Evolutionary conservation across 805 yeast genomes (phyloP).

Genomic region (Saccharomycopsis microspora): DNA sequence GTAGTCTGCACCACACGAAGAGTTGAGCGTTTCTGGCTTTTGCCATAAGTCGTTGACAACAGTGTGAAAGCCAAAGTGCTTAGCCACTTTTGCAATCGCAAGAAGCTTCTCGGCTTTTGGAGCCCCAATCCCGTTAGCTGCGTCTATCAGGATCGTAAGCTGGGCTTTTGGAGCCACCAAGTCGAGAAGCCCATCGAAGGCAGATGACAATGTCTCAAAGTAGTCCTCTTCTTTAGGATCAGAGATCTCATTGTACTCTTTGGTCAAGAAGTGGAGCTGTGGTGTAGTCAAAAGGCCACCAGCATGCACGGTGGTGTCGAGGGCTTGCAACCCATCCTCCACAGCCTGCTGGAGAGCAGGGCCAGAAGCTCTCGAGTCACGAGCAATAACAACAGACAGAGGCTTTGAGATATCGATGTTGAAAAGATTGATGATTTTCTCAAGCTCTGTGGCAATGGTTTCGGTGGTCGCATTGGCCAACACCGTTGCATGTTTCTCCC

Average conservation of each 20-base stretch:
- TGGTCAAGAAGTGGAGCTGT: constrained; percentile 79
- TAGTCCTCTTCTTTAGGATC: constrained; percentile 57
- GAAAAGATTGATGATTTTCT: constrained; percentile 27
- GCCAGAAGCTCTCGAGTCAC: constrained; percentile 86
- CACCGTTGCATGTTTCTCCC: constrained; percentile 77
- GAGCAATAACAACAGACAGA: constrained; percentile 54
- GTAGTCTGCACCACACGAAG: constrained; percentile 86
- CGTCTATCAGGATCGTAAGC: constrained; percentile 58
- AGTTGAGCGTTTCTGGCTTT: constrained; percentile 52
- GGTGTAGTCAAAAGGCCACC: constrained; percentile 83
- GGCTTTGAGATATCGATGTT: constrained; percentile 33
- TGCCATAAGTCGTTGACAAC: constrained; percentile 45
- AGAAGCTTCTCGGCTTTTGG: constrained; percentile 49
- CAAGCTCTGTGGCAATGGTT: constrained; percentile 30
- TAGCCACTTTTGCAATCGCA: constrained; percentile 13
- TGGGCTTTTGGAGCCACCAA: constrained; percentile 16
- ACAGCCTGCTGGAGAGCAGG: constrained; percentile 49
- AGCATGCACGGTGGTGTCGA: constrained; percentile 37
- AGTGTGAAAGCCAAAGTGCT: constrained; percentile 27
- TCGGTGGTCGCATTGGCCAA: constrained; percentile 62
- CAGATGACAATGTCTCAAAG: constrained; percentile 44
- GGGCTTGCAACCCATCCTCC: constrained; percentile 45
- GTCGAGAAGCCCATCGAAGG: constrained; percentile 36
- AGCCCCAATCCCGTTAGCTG: constrained; percentile 97
- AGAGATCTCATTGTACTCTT: constrained; percentile 51